Evolutionary conservation across 257 asterid genomes (phyloP).

Genomic region (Fraxinus cuspidata): DNA sequence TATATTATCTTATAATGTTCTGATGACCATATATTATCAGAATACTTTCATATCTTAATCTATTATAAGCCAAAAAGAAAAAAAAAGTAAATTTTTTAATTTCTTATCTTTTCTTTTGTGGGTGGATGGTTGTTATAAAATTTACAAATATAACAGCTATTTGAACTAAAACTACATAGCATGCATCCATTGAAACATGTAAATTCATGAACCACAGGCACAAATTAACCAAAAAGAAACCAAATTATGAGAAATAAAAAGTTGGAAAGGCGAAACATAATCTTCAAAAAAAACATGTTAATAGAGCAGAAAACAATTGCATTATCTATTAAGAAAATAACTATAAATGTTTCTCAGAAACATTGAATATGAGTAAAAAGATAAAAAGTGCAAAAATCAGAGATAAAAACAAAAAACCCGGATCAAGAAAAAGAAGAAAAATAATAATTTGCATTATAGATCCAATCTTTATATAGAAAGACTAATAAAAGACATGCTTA

Average conservation of each 20-base stretch:
- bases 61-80: too few species aligned
- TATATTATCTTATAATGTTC: too few species aligned
- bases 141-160: too few species aligned
- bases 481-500: background rate
- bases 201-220: too few species aligned
- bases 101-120: too few species aligned
- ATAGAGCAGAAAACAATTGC: background rate
- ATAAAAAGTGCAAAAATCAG: background rate
- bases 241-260: background rate
- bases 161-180: too few species aligned
- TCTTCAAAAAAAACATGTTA: background rate
- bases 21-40: background rate
- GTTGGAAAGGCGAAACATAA: background rate
- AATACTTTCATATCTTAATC: too few species aligned
- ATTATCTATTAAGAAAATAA: too few species aligned
- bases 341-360: too few species aligned
- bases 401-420: constrained; percentile 24
- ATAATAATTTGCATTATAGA: constrained; percentile 20
- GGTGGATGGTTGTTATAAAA: too few species aligned
- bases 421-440: constrained; percentile 16
- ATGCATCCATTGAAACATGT: too few species aligned
- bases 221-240: background rate
- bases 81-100: too few species aligned
- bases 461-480: constrained; percentile 18
- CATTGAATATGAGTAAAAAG: background rate